Evolutionary conservation across 1,284 basidiomycete species (phyloP).

Genomic region (Trichosporon sp.): DNA sequence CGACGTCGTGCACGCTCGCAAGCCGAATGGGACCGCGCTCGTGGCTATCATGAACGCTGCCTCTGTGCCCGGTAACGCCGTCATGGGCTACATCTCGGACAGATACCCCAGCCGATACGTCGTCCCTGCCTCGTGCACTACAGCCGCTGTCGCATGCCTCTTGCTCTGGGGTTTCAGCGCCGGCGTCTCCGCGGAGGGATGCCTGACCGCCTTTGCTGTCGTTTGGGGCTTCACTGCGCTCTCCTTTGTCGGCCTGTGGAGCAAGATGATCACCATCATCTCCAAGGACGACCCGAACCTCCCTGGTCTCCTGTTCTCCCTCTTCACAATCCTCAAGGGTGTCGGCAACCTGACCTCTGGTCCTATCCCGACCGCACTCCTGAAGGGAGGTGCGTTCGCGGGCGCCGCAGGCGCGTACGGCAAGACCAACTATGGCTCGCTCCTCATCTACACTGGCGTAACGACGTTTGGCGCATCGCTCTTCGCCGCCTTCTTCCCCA

Average conservation of each 20-base stretch:
- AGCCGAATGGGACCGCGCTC: constrained; percentile 49
- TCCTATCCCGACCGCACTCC: constrained; percentile 46
- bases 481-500: constrained; percentile 31
- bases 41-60: constrained; percentile 56
- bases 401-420: constrained; percentile 53
- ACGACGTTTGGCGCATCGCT: constrained; percentile 34
- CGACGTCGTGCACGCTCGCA: constrained; percentile 41
- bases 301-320: constrained; percentile 46
- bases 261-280: constrained; percentile 45
- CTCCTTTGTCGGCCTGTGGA: constrained; percentile 47
- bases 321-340: constrained; percentile 51
- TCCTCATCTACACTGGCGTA: constrained; percentile 43
- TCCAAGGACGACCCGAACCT: constrained; percentile 50
- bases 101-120: constrained; percentile 42
- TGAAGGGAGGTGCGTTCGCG: constrained; percentile 32
- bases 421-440: constrained; percentile 44
- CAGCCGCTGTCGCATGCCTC: constrained; percentile 47
- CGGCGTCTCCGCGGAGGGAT: constrained; percentile 38
- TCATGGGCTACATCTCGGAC: constrained; percentile 53
- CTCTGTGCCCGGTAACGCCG: constrained; percentile 50
- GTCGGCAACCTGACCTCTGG: constrained; percentile 55
- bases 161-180: constrained; percentile 53
- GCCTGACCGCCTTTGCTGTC: constrained; percentile 43
- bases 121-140: constrained; percentile 47
- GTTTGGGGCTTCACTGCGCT: constrained; percentile 44